Evolutionary conservation across 352 stramenopile species (phyloP), one percentile per base, ranked within the genome.

Genomic region (Globisporangium cystogenes): DNA sequence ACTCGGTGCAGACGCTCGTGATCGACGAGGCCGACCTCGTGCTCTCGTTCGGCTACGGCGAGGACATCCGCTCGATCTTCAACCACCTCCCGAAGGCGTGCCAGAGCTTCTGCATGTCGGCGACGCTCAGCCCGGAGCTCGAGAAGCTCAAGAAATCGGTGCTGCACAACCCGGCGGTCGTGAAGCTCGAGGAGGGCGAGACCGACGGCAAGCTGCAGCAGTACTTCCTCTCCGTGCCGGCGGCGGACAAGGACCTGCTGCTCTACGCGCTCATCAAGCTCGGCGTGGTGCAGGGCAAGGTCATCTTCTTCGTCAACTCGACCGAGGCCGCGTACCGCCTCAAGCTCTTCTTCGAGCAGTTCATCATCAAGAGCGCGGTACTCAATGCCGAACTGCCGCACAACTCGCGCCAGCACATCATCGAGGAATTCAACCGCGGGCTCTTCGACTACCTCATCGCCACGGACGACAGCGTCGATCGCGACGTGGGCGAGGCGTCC

Each of bases 281-380:
- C 37, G 87, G 96, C 31, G 75, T 99, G 31, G 74, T 99, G 33
- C 91, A 97, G 58, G 97, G 96, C 46, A 99, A 98, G 61, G 89
- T 97, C 23, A 91, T 99, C 35, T 98, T 99, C 67, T 99, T 99
- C 64, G 96, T 99, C 14, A 99, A 99, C 74, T 96, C 61, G 80
- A 99, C 75, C 64, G 73, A 74, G 81, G 89, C 60, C 14, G 83
- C 83, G 7, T 99, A 99, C 74, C 78, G 93, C 23, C 76, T 99
- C 31, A 99, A 99, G 74, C 79, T 99, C 23, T 99, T 99, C 74
- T 93, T 99, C 27, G 96, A 99, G 77, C 96, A 99, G 61, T 99
- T 99, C 59, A 84, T 97, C 64, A 99, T 99, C 67, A 93, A 97
- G 62, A 94, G 90, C 31, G 96, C 96, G 8, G 96, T 99, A n/a